phyloP scores from a whole-genome alignment of 768 basidiomycete genomes.

The Lentinus tigrinus region DNA sequence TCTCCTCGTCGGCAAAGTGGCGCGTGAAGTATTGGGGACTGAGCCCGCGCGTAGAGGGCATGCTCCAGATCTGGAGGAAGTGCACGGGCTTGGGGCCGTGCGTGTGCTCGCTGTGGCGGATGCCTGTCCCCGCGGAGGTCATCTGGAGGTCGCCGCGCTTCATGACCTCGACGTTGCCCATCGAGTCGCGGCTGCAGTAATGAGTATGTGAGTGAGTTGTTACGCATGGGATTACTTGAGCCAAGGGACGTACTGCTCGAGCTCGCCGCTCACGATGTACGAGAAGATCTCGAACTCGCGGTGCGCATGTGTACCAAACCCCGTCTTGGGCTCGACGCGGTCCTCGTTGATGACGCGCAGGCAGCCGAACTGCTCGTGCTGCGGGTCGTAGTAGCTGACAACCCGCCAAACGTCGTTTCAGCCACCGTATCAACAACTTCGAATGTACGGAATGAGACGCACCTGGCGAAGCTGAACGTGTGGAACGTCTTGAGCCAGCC shows the following conservation, averaged over 20 bases:
- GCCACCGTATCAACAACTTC: too few relatives aligned
- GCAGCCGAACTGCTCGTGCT: conserved; percentile 62
- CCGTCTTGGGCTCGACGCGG: conserved; percentile 67
- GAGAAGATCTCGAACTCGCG: conserved; percentile 90
- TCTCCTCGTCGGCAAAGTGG: conserved; percentile 80
- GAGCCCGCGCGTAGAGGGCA: conserved; percentile 48
- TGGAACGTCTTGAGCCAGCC: conserved; percentile 61
- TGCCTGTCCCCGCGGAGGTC: conserved; percentile 90
- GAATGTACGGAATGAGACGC: too few relatives aligned
- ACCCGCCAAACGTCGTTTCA: too few relatives aligned
- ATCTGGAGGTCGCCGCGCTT: conserved; percentile 88
- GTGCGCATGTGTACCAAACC: conserved; percentile 86
- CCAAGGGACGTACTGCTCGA: conserved; percentile 65
- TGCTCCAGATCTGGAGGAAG: conserved; percentile 73
- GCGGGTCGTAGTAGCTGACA: conserved; percentile 60
- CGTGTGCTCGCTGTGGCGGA: conserved; percentile 74
- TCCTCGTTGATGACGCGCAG: conserved; percentile 94
- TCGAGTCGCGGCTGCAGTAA: conserved; percentile 72
- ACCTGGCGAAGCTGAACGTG: conserved; percentile 77
- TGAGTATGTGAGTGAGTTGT: background rate
- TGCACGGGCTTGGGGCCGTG: conserved; percentile 49
- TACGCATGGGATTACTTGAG: background rate
- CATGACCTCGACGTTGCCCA: conserved; percentile 89
- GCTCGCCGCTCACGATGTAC: conserved; percentile 75
- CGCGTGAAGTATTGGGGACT: conserved; percentile 87